Percentiles rank a stretch among this genome's conserved stretches.
Conservation (phyloP, 352 stramenopile genomes). For the Globisporangium splendens region DNA sequence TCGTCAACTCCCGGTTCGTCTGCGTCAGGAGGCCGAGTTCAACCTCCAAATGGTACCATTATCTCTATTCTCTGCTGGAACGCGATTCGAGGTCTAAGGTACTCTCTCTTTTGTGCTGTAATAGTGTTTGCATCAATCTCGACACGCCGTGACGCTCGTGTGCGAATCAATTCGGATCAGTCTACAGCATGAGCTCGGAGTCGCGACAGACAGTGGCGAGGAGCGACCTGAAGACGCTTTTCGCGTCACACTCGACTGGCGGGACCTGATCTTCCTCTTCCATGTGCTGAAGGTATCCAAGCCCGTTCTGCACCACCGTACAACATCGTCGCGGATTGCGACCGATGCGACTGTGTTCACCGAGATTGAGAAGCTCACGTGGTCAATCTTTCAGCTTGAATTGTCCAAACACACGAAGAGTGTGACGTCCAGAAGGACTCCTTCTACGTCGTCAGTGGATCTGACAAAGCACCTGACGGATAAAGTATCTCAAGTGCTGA, state of each 20-base stretch:
- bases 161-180: constrained; percentile 41
- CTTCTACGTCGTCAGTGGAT: background rate
- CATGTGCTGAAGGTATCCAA: constrained; percentile 75
- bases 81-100: background rate
- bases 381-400: constrained; percentile 16
- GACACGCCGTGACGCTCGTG: constrained; percentile 38
- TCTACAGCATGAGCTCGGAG: constrained; percentile 7
- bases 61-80: background rate
- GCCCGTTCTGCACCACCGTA: constrained; percentile 71
- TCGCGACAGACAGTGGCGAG: constrained; percentile 8
- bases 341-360: constrained; percentile 43
- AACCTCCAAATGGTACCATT: constrained; percentile 68
- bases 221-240: constrained; percentile 8
- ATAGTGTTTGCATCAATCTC: constrained; percentile 60
- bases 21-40: constrained; percentile 71
- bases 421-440: background rate
- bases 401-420: background rate
- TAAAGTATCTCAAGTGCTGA: constrained; percentile 36
- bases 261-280: constrained; percentile 64
- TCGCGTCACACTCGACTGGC: constrained; percentile 32
- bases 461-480: constrained; percentile 27
- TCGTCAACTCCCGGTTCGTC: constrained; percentile 40
- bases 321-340: constrained; percentile 43
- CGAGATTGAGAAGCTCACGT: constrained; percentile 43
- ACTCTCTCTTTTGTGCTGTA: constrained; percentile 1